phyloP scores from a whole-genome alignment of 2,329 filamentous ascomycete species.

The Colletotrichum somersetense region DNA sequence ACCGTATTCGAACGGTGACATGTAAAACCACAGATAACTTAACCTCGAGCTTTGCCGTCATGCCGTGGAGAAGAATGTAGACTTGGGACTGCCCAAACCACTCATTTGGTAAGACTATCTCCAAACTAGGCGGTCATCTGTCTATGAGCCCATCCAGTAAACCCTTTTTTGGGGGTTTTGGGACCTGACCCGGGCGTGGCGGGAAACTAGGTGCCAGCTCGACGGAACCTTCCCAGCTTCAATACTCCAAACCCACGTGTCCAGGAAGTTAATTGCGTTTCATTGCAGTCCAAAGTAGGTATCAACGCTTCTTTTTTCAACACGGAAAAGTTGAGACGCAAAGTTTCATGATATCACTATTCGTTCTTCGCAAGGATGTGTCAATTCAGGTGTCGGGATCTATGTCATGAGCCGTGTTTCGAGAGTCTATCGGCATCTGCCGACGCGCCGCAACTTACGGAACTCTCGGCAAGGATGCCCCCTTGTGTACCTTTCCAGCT shows the following conservation, averaged over 20 bases:
- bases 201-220: not conserved
- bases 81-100: not conserved
- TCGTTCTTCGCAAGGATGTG: not conserved
- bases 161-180: not conserved
- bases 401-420: not conserved
- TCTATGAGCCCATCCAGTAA: no score
- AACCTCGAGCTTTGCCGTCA: not conserved
- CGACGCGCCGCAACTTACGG: not conserved
- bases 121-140: not conserved
- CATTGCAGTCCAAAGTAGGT: not conserved
- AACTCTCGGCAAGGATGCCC: no score
- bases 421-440: not conserved
- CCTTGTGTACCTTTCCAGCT: not conserved
- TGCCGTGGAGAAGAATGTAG: no score
- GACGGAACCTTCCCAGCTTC: not conserved
- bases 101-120: not conserved
- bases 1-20: no score
- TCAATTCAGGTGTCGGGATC: not conserved
- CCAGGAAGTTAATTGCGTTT: not conserved
- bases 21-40: not conserved
- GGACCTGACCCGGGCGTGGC: not conserved
- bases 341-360: not conserved
- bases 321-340: not conserved
- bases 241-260: not conserved
- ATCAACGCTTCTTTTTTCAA: not conserved